Evolutionary conservation across 2,329 filamentous ascomycete species (phyloP).

Genomic region (Colletotrichum higginsianum): DNA sequence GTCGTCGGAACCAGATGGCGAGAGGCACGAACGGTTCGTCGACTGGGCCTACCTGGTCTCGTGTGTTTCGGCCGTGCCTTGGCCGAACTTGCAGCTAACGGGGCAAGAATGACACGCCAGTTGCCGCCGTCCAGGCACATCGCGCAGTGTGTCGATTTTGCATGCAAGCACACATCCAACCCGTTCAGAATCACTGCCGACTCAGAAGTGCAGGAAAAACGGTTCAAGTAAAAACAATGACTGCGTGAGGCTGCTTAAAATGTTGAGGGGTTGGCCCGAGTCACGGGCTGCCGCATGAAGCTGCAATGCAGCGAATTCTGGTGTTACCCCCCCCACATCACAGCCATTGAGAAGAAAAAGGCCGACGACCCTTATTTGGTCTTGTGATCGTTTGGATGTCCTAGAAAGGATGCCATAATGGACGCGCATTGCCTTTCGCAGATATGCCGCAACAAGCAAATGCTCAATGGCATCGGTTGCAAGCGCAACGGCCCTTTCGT

Average conservation of each 20-base stretch:
- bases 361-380: neutral
- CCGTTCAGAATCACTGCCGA: neutral
- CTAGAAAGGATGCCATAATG: neutral
- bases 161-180: neutral
- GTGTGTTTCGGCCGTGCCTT: conserved; percentile 22
- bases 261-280: neutral
- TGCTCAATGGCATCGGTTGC: neutral
- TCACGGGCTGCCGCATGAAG: conserved; percentile 3
- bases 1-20: neutral
- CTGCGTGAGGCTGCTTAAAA: neutral
- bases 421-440: neutral
- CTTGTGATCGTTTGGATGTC: neutral
- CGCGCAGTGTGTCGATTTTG: neutral
- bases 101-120: conserved; percentile 1
- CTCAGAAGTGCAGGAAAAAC: too few relatives aligned
- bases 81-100: conserved; percentile 24
- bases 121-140: conserved; percentile 22
- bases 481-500: conserved; percentile 23
- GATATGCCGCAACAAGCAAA: conserved; percentile 17
- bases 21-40: conserved; percentile 5
- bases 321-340: conserved; percentile 2
- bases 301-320: conserved; percentile 1
- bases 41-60: conserved; percentile 14
- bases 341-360: conserved; percentile 7
- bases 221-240: neutral